Base-by-base conservation (phyloP, 441 rosid genomes). In the Adansonia rubrostipa region DNA sequence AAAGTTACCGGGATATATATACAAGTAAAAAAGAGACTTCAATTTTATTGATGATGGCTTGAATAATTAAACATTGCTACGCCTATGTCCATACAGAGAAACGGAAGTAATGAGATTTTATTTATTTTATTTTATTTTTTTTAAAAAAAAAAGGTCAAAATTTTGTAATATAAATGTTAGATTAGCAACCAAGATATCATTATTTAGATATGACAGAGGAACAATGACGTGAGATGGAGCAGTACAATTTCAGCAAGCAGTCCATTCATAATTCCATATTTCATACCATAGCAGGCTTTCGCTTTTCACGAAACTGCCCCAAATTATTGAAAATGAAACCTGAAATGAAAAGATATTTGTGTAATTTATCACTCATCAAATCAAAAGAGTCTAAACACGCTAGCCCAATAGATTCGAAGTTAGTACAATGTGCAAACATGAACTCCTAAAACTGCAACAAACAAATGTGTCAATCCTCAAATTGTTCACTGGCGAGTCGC, bases 1-100 rank as follows among this genome's bases (percentile, higher is more conserved):
- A 28, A 28, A 28, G 33, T 28, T 28, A 28, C 2, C 33, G 33
- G 33, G 33, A 28, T 28, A 28, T 28, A 28, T 48, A 63, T 14
- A 14, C 15, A 51, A 58, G 24, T 42, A 73, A 24, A 54, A 54
- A 40, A 19, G 61, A 51, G 33, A 19, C 6, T 56, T 28, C 58
- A 51, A 20, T 48, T 42, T 75, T 75, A 68, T 68, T 75, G 53
- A 15, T 15, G 8, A 47, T 45, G 13, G 48, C 56, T 60, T 47
- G 36, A 75, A 75, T 50, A 76, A 75, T 51, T 80, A 70, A 53
- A 28, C 60, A 14, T 9, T 54, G 20, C 22, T 4, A 40, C 6
- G 44, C 44, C 76, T 62, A 50, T 69, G 76, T 75, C 62, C 79
- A 75, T 69, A 48, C 53, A 74, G 6, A 50, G 24, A 20, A 48